Percentiles rank a stretch among this genome's conserved stretches.
Conservation (phyloP, 306 rosid species). For the Abrus pulchellus region DNA sequence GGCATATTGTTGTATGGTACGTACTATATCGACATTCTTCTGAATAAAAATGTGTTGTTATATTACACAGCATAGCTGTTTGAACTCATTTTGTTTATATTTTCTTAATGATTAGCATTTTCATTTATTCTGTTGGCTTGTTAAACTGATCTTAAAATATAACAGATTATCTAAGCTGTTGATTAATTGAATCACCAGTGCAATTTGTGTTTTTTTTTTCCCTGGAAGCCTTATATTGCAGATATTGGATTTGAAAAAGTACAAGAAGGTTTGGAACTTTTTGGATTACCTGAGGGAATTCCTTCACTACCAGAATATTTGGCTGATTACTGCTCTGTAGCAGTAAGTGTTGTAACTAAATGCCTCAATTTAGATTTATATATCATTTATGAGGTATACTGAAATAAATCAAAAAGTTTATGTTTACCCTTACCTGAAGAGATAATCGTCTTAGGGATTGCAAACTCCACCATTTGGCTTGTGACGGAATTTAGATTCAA, state of each 20-base stretch:
- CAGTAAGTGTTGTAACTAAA: constrained; percentile 66
- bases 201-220: constrained; percentile 41
- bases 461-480: constrained; percentile 36
- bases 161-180: constrained; percentile 21
- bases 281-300: constrained; percentile 80
- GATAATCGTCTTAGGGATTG: constrained; percentile 16
- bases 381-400: neutral
- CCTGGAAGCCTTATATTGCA: constrained; percentile 70
- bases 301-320: constrained; percentile 84
- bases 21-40: constrained; percentile 33
- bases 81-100: constrained; percentile 33
- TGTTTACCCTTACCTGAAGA: constrained; percentile 22
- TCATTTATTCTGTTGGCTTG: constrained; percentile 21
- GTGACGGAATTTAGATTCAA: constrained; percentile 9
- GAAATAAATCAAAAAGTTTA: constrained; percentile 20
- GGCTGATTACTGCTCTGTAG: constrained; percentile 80
- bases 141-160: constrained; percentile 16
- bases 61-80: constrained; percentile 22
- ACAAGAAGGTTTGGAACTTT: constrained; percentile 64
- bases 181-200: constrained; percentile 18
- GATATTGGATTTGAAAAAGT: constrained; percentile 53
- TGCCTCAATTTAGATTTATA: constrained; percentile 8
- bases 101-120: constrained; percentile 23
- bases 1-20: constrained; percentile 85
- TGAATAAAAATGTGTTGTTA: constrained; percentile 21